A percentile compares a stretch with the other conserved stretches of the same genome.
Conservation (phyloP, 305 asterid species). For the Fraxinus xanthoxyloides region DNA sequence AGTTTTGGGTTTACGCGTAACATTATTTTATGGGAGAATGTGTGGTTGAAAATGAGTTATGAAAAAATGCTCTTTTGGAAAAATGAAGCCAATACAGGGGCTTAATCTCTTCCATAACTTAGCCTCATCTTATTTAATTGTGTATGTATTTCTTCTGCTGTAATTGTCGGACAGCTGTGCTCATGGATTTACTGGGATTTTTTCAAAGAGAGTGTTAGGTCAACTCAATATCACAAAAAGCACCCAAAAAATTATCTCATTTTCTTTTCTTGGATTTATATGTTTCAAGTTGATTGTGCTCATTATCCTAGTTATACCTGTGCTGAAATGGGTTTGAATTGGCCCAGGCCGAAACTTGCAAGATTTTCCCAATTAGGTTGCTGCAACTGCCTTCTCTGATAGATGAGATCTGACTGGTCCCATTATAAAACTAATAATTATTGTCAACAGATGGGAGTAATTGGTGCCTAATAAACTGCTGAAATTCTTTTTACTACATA, state of each 20-base stretch:
- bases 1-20: too few relatives aligned
- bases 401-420: neutral
- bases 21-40: too few relatives aligned
- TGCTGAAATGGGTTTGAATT: neutral
- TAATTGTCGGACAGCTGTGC: neutral
- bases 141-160: neutral
- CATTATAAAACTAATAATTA: neutral
- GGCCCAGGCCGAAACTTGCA: neutral
- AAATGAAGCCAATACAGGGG: too few relatives aligned
- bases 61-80: too few relatives aligned
- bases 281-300: neutral
- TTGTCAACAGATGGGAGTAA: neutral
- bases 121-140: neutral
- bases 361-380: neutral
- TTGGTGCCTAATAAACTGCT: neutral
- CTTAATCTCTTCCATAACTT: constrained; percentile 5
- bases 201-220: neutral
- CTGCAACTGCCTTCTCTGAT: neutral
- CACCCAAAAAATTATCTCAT: neutral
- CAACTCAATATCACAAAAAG: neutral
- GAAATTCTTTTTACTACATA: neutral
- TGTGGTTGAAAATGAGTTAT: too few relatives aligned
- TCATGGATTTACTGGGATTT: neutral
- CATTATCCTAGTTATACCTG: neutral
- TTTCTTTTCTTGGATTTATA: neutral